Evolutionary conservation across 129 eudicot species (phyloP), one percentile per base, ranked within the genome.

Genomic region (Tagetes patula): DNA sequence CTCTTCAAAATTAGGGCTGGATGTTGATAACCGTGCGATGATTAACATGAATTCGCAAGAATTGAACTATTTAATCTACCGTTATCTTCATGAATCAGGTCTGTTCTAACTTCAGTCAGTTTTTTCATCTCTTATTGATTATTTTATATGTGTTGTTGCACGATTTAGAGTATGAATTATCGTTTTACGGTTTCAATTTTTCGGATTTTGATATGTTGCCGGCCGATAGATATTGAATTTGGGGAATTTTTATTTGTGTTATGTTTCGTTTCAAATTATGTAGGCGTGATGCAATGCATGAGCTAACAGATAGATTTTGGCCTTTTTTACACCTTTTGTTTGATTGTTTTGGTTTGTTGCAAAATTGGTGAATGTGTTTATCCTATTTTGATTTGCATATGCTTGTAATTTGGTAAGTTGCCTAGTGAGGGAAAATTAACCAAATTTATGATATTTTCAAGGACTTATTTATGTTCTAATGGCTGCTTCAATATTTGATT

Each of bases 51-150:
- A 79, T 79, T 79, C 82, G 8, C 69, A 74, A 37, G 98, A 92
- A 71, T 69, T 92, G 81, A 92, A 92, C 71, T 92, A 87, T 58
- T 85, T 92, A 37, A 85, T 92, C 73, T 92, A 83, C 85, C 90
- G 98, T 7, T 92, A 89, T 70, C 96, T 92, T 61, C 88, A 85
- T 41, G 98, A 92, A 89, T 92, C 98, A 78, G 98, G 98, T 92
- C 56, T 4, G 12, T 56, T 74, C 76, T 37, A 34, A 37, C 65
- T 34, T n/a, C 42, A 38, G 37, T 20, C 27, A 20, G 27, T 20
- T 20, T 38, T 8, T 69, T 37, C 4, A 34, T 20, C 13, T 12
- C 32, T 30, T 45, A 30, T 27, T 45, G 6, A 46, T 70, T 53
- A 2, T 6, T 49, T 67, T 39, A 32, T 27, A 27, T 48, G 11